Evolutionary conservation across 2,329 filamentous ascomycete species (phyloP).

Genomic region (Bipolaris victoriae): DNA sequence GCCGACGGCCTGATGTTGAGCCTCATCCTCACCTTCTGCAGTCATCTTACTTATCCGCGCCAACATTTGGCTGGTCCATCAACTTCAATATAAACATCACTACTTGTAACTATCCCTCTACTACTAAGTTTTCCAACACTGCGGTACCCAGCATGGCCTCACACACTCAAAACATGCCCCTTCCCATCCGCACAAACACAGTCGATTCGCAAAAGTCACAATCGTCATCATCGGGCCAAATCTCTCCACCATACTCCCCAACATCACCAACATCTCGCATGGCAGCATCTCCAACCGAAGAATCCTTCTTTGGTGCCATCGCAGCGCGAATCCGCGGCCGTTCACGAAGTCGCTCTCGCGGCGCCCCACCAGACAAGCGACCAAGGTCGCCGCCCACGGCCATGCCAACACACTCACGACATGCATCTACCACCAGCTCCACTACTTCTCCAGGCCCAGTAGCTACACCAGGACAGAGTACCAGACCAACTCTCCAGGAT

Average conservation of each 20-base stretch:
- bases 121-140: not conserved
- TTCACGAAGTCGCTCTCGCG: conserved; percentile 43
- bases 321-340: conserved; percentile 41
- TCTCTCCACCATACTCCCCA: conserved; percentile 30
- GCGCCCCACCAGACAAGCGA: conserved; percentile 30
- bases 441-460: conserved; percentile 16
- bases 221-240: conserved; percentile 34
- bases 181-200: conserved; percentile 41
- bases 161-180: conserved; percentile 35
- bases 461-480: conserved; percentile 23
- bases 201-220: conserved; percentile 34
- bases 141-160: conserved; percentile 30
- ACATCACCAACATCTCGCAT: conserved; percentile 31
- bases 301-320: conserved; percentile 47
- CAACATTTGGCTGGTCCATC: not conserved
- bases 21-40: conserved; percentile 33
- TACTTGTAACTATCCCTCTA: not conserved
- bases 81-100: not conserved
- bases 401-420: conserved; percentile 26
- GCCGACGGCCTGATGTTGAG: conserved; percentile 27
- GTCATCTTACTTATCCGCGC: conserved; percentile 5
- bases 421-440: conserved; percentile 15
- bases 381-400: conserved; percentile 40
- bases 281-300: conserved; percentile 35
- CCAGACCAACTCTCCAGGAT: conserved; percentile 33